Evolutionary conservation across 768 basidiomycete species (phyloP).

Genomic region (Boletus rufocinnamomeus): DNA sequence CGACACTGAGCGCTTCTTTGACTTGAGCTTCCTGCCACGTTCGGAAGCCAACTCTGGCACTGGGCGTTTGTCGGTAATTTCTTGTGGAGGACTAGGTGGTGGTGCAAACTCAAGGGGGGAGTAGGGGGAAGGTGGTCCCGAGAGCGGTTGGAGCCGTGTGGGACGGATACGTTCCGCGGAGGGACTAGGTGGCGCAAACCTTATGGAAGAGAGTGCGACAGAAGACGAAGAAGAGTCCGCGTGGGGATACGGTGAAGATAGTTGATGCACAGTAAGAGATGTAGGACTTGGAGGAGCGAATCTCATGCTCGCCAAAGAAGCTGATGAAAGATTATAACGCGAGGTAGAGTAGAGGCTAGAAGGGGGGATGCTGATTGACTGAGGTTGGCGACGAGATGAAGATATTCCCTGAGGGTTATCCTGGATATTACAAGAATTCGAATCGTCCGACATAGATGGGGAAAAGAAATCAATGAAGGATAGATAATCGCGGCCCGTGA

Average conservation of each 20-base stretch:
- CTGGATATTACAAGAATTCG: constrained; percentile 6
- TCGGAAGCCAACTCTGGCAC: constrained; percentile 49
- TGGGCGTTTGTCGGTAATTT: constrained; percentile 38
- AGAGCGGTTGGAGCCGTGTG: constrained; percentile 17
- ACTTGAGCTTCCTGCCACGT: constrained; percentile 28
- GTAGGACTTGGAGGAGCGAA: constrained; percentile 36
- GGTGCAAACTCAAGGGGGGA: constrained; percentile 35
- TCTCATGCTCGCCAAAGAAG: constrained; percentile 34
- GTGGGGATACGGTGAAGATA: constrained; percentile 11
- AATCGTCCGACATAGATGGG: constrained; percentile 22
- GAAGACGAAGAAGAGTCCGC: constrained; percentile 19
- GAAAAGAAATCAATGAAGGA: constrained; percentile 53
- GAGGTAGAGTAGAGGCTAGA: constrained; percentile 23
- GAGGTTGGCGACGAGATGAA: constrained; percentile 19
- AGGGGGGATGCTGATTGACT: constrained; percentile 22
- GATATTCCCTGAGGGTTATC: neutral
- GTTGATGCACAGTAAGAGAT: neutral
- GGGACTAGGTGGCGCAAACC: constrained; percentile 33
- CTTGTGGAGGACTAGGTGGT: constrained; percentile 14
- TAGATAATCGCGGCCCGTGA: constrained; percentile 37
- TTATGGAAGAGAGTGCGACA: constrained; percentile 30
- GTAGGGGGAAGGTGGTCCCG: constrained; percentile 31
- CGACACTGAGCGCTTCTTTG: constrained; percentile 32
- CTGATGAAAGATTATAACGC: constrained; percentile 19
- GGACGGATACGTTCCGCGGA: constrained; percentile 14